Evolutionary conservation across 192 early-diverging fungal species (phyloP).

Genomic region (Dissophora globulifera): DNA sequence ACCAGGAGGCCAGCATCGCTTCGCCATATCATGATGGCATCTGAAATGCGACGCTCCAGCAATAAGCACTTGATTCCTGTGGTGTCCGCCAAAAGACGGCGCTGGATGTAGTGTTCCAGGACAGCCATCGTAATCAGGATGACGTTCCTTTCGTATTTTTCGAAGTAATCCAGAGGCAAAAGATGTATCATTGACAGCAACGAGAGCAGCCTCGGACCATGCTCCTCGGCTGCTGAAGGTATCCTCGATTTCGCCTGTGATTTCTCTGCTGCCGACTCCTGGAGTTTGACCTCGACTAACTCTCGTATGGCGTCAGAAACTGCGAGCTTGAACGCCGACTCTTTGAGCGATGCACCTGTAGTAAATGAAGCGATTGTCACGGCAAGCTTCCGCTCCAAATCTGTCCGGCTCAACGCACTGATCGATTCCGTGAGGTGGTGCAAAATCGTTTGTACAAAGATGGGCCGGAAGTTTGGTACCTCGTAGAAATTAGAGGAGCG

Average conservation of each 20-base stretch:
- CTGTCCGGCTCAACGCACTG: constrained; percentile 11
- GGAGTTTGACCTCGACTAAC: too few species aligned
- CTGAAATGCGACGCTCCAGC: constrained; percentile 49
- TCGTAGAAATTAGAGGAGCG: constrained; percentile 63
- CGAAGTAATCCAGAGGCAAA: constrained; percentile 62
- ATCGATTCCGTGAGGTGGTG: constrained; percentile 22
- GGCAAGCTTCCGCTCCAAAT: constrained; percentile 17
- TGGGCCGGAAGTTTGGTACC: constrained; percentile 53
- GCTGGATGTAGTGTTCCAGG: constrained; percentile 30
- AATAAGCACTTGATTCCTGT: constrained; percentile 34
- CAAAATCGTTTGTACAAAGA: constrained; percentile 38
- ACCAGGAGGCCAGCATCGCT: constrained; percentile 57
- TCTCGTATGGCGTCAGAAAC: constrained; percentile 27
- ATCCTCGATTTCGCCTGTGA: constrained; percentile 1
- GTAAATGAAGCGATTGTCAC: constrained; percentile 24
- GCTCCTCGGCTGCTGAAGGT: neutral
- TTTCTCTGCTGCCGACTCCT: neutral
- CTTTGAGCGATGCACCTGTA: neutral
- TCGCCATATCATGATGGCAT: constrained; percentile 44
- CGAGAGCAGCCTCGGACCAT: constrained; percentile 10
- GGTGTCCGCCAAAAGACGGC: constrained; percentile 4
- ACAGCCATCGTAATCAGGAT: constrained; percentile 47
- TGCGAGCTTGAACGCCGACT: constrained; percentile 2
- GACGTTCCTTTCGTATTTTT: constrained; percentile 54
- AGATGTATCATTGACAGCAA: constrained; percentile 55